phyloP scores from a whole-genome alignment of 306 rosid species.

The Abrus pulchellus region DNA sequence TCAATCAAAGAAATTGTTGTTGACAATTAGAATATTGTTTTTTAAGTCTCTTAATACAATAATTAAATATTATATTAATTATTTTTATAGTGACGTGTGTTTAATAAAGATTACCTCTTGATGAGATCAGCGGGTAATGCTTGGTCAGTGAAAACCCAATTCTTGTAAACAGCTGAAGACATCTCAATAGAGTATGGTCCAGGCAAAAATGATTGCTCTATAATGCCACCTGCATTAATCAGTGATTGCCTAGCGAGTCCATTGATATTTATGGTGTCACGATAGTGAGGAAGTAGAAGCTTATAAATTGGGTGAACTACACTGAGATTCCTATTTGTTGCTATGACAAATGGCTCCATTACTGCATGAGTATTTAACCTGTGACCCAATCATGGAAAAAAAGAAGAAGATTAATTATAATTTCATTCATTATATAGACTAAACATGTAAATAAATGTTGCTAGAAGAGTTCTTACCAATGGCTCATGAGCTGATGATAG shows the following conservation, averaged over 20 bases:
- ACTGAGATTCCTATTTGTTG: constrained; percentile 54
- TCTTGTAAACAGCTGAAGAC: constrained; percentile 54
- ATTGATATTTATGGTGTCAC: constrained; percentile 57
- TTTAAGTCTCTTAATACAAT: background rate
- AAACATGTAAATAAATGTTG: background rate
- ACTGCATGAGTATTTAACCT: constrained; percentile 84
- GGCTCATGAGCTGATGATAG: constrained; percentile 77
- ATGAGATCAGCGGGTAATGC: constrained; percentile 60
- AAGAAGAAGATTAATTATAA: background rate
- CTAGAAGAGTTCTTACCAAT: constrained; percentile 55
- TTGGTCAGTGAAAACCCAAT: constrained; percentile 55
- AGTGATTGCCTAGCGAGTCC: constrained; percentile 54
- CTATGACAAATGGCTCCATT: constrained; percentile 68
- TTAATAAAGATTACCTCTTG: constrained; percentile 48
- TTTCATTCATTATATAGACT: background rate
- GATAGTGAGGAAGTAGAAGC: constrained; percentile 55
- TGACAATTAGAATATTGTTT: background rate
- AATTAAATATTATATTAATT: background rate
- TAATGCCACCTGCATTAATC: constrained; percentile 51
- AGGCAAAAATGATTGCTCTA: constrained; percentile 51
- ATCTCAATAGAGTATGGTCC: constrained; percentile 49
- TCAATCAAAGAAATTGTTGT: constrained; percentile 14
- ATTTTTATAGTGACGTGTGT: background rate
- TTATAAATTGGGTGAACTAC: constrained; percentile 56
- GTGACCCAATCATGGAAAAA: background rate